Evolutionary conservation across 148 eudicot genomes (phyloP).

Genomic region (Persicaria maculosa): DNA sequence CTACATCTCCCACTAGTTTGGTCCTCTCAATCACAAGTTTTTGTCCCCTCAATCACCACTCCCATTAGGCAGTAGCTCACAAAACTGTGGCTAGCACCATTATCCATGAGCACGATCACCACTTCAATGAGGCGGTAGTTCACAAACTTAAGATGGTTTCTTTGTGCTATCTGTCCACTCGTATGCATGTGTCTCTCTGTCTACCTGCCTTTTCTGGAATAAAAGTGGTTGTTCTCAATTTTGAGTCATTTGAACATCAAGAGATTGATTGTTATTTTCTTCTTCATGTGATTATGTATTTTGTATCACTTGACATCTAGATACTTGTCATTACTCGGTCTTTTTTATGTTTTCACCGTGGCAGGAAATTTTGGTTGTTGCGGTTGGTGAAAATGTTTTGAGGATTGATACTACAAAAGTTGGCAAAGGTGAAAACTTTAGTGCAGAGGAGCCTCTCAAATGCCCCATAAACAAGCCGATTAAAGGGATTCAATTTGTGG

Average conservation of each 20-base stretch:
- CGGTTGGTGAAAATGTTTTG: conserved; percentile 61
- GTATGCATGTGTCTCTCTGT: no score
- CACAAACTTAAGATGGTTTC: no score
- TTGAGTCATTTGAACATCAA: neutral
- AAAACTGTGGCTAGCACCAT: no score
- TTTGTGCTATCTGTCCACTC: no score
- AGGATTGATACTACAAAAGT: conserved; percentile 82
- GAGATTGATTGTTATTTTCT: neutral
- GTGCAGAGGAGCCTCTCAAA: conserved; percentile 73
- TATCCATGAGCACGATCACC: no score
- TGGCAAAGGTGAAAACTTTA: conserved; percentile 61
- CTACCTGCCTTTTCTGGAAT: neutral
- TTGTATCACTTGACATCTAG: neutral
- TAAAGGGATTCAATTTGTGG: conserved; percentile 87
- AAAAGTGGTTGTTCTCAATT: neutral
- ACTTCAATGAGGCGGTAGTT: no score
- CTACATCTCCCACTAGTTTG: no score
- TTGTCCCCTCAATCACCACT: no score
- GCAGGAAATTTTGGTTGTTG: conserved; percentile 91
- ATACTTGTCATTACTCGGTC: neutral
- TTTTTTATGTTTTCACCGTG: neutral
- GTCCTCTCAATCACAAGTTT: no score
- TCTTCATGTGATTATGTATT: neutral
- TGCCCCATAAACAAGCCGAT: conserved; percentile 64
- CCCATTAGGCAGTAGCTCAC: no score